These are phyloP conservation scores for Asterochloris erici DNA, from an alignment of 139 green algal genomes.

Conservation along the genomic window DNA sequence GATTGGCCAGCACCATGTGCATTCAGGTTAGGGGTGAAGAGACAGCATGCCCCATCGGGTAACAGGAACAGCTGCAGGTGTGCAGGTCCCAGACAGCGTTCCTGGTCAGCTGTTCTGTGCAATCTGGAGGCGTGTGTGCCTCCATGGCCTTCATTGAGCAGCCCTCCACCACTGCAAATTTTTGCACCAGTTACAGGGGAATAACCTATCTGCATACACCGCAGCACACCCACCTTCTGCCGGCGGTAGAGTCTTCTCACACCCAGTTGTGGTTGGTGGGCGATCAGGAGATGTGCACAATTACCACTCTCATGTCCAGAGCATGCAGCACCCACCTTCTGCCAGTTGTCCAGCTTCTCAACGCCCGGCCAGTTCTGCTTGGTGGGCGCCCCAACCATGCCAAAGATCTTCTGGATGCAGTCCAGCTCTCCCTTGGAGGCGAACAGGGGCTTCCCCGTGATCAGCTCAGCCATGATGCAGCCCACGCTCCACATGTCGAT, in stretches of 20 bases:
- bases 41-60: too few species aligned
- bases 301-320: not conserved
- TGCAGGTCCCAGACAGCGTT: too few species aligned
- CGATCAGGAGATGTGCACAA: too few species aligned
- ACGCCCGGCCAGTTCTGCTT: slow-evolving; percentile 75
- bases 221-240: not conserved
- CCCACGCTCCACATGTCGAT: slow-evolving; percentile 90
- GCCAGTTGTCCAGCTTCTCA: slow-evolving; percentile 50
- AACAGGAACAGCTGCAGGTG: too few species aligned
- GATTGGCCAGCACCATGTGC: too few species aligned
- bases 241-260: not conserved
- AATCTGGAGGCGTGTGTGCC: too few species aligned
- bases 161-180: not conserved
- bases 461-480: slow-evolving; percentile 92
- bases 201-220: not conserved
- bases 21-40: too few species aligned
- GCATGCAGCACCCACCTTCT: slow-evolving; percentile 31
- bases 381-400: slow-evolving; percentile 72
- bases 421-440: slow-evolving; percentile 69
- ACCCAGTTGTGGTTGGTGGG: not conserved
- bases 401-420: slow-evolving; percentile 74
- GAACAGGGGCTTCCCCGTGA: slow-evolving; percentile 64
- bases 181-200: not conserved
- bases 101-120: too few species aligned
- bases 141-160: too few species aligned